Conservation (phyloP, 768 basidiomycete genomes). For the Plicaturopsis crispa region DNA sequence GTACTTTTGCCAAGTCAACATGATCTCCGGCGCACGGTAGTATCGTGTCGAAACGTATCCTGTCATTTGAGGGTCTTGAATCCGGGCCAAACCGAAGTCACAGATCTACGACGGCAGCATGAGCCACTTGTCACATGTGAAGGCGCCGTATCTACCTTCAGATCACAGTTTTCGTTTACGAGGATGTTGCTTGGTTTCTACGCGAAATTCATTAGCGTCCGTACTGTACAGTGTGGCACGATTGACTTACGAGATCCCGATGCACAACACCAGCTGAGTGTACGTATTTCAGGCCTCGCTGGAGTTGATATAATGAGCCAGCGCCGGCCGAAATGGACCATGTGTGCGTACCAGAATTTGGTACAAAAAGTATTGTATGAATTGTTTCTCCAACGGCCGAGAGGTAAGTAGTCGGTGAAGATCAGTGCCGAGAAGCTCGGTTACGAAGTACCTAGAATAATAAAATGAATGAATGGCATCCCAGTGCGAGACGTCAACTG, state of each 20-base stretch:
- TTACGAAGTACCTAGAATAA: conserved; percentile 88
- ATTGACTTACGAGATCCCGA: conserved; percentile 72
- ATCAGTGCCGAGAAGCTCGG: conserved; percentile 96
- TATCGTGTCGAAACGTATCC: conserved; percentile 99
- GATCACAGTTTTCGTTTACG: conserved; percentile 98
- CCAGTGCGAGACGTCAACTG: not conserved
- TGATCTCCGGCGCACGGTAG: conserved; percentile 99
- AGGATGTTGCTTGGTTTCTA: conserved; percentile 99
- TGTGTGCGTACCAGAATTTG: conserved; percentile 77
- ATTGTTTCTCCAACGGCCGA: conserved; percentile 96
- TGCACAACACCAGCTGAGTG: conserved; percentile 99
- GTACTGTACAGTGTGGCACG: conserved; percentile 1
- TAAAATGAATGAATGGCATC: conserved; percentile 4
- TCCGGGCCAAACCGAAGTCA: conserved; percentile 96
- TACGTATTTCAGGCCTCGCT: conserved; percentile 98
- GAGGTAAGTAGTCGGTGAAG: conserved; percentile 95
- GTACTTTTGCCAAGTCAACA: conserved; percentile 99
- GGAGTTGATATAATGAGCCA: conserved; percentile 4
- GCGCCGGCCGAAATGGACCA: conserved; percentile 1
- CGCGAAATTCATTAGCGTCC: conserved; percentile 3
- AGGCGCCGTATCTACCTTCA: conserved; percentile 57
- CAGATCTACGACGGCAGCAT: conserved; percentile 61
- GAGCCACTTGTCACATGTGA: conserved; percentile 2
- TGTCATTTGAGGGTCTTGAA: conserved; percentile 99
- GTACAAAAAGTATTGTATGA: conserved; percentile 99